A percentile compares a stretch with the other conserved stretches of the same genome.
These are phyloP conservation scores for Lachnellula occidentalis DNA, from an alignment of 2,329 filamentous ascomycete genomes.

Conservation along the genomic window DNA sequence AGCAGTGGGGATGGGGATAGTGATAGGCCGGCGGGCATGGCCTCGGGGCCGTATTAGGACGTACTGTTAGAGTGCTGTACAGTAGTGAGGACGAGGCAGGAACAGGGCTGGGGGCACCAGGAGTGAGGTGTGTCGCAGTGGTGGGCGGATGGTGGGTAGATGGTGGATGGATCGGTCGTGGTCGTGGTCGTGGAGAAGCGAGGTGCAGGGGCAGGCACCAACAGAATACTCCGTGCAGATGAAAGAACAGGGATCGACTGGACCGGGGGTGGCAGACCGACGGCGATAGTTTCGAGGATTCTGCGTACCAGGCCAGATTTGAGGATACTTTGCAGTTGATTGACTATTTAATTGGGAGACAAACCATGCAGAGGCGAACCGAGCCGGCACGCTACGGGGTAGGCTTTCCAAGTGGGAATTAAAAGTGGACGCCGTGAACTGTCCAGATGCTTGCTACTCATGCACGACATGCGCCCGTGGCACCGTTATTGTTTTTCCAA, in stretches of 20 bases:
- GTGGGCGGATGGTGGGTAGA: background rate
- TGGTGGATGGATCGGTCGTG: background rate
- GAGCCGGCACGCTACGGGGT: background rate
- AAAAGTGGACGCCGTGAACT: too few relatives aligned
- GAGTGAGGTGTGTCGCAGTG: background rate
- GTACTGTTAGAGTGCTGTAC: background rate
- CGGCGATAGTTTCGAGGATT: too few relatives aligned
- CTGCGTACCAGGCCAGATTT: background rate
- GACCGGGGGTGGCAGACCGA: background rate
- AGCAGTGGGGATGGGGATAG: background rate
- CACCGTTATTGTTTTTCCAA: background rate
- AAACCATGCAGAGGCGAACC: background rate
- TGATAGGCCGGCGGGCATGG: constrained; percentile 13
- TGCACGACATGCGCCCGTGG: background rate
- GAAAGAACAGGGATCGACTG: background rate
- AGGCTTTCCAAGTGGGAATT: too few relatives aligned
- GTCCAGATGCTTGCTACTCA: background rate
- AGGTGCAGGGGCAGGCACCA: background rate
- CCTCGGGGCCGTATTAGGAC: background rate
- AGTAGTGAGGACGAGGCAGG: background rate
- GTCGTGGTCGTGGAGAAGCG: too few relatives aligned
- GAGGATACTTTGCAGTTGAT: background rate
- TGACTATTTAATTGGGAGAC: background rate
- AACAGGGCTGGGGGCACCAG: background rate
- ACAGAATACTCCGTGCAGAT: background rate